Base-by-base conservation (phyloP, 1,284 basidiomycete genomes). In the Gymnopus androsaceus region DNA sequence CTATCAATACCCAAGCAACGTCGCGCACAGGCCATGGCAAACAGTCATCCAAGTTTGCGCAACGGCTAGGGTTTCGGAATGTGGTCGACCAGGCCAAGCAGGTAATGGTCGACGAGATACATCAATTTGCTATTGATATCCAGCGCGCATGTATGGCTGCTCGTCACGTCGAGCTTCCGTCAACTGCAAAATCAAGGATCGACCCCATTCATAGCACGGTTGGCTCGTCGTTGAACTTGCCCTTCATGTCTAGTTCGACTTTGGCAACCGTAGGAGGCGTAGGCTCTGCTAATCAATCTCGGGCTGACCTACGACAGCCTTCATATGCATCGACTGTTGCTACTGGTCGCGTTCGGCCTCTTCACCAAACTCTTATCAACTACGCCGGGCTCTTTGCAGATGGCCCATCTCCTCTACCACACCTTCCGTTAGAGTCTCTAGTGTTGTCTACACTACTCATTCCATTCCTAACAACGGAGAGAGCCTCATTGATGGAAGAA, bases 41-140 rank as follows among this genome's bases (percentile, higher is more conserved):
- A 27, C 48, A 48, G n/a, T 50, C 80, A 0, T 83, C 82, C 48
- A 73, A 79, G n/a, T 74, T 87, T 47, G 77, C 77, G 4, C 75
- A 74, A 33, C 71, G 74, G 47, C 70, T 82, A 12, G 82, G 80
- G 1, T 83, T 87, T 61, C 75, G 80, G 30, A 81, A 86, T 27
- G 80, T 85, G 6, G 84, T 85, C 0, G 83, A 85, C 17, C 77
- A 82, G 51, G 83, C 74, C 2, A 77, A 77, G 19, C 80, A 80
- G 57, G 68, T 71, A 17, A 71, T 71, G 28, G 69, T 72, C 2
- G 77, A 81, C 50, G 77, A 81, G 47, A 65, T 70, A 8, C 73
- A 72, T 12, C 74, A 71, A 56, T 76, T 85, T 51, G 69, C 76
- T 1, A 74, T 77, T 44, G 83, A 85, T 23, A 67, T 87, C 0